Evolutionary conservation across 78 protist genomes (phyloP).

Genomic region (Guillardia theta): DNA sequence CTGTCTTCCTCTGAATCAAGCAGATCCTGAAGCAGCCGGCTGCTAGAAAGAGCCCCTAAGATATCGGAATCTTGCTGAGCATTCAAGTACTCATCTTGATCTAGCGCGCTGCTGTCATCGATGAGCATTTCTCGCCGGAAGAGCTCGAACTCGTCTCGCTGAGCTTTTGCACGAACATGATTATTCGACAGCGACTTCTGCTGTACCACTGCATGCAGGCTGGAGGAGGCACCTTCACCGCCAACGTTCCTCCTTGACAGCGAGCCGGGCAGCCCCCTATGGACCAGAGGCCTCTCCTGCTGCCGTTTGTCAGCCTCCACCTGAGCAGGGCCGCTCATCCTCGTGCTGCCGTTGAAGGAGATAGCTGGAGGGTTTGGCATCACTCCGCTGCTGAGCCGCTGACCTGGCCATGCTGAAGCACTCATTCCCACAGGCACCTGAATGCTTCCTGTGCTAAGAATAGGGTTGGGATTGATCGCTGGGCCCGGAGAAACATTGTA

Average conservation of each 20-base stretch:
- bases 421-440: too few relatives aligned
- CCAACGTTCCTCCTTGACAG: too few relatives aligned
- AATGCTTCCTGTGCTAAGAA: not conserved
- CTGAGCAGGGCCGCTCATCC: not conserved
- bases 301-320: not conserved
- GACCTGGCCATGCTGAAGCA: too few relatives aligned
- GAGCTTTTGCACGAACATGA: not conserved
- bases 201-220: not conserved
- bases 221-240: too few relatives aligned
- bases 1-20: not conserved
- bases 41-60: too few relatives aligned
- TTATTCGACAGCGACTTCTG: not conserved
- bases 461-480: not conserved
- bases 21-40: too few relatives aligned
- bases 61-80: not conserved
- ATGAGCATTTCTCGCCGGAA: too few relatives aligned
- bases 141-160: not conserved
- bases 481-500: not conserved
- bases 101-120: too few relatives aligned
- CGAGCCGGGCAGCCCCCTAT: too few relatives aligned
- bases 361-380: not conserved
- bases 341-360: not conserved
- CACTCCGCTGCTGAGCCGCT: too few relatives aligned
- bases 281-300: not conserved
- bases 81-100: too few relatives aligned